Conservation (phyloP, 805 yeast genomes). For the Cyberlindnera saturnus region DNA sequence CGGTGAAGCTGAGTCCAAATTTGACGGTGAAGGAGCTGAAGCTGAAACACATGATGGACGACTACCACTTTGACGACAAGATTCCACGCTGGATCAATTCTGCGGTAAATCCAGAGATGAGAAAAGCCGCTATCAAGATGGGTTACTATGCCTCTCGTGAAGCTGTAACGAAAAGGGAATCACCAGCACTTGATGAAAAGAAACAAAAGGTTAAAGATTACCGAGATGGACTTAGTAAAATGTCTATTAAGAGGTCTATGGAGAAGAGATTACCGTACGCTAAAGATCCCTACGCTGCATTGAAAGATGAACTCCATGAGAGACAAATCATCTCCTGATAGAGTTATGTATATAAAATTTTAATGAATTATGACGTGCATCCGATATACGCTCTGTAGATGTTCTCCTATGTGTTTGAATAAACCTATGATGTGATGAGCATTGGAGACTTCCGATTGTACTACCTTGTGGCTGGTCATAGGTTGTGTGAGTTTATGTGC, state of each 20-base stretch:
- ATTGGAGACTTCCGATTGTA: too few species aligned
- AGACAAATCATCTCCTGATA: conserved; percentile 13
- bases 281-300: conserved; percentile 24
- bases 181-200: not conserved
- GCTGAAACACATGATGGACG: conserved; percentile 1
- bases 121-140: conserved; percentile 4
- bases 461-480: too few species aligned
- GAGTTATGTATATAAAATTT: not conserved
- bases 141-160: conserved; percentile 12
- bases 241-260: conserved; percentile 26
- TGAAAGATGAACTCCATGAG: conserved; percentile 25
- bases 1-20: conserved; percentile 15
- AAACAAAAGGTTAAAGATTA: conserved; percentile 10
- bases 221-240: conserved; percentile 20
- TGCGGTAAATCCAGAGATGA: conserved; percentile 1
- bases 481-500: too few species aligned
- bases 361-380: not conserved
- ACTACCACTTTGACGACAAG: conserved; percentile 1
- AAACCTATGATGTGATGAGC: too few species aligned
- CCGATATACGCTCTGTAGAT: too few species aligned
- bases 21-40: conserved; percentile 12
- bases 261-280: conserved; percentile 26
- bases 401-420: too few species aligned
- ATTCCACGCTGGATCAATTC: conserved; percentile 6
- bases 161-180: not conserved